Evolutionary conservation across 1,284 basidiomycete species (phyloP).

Genomic region (Leccinum pallidistipes): DNA sequence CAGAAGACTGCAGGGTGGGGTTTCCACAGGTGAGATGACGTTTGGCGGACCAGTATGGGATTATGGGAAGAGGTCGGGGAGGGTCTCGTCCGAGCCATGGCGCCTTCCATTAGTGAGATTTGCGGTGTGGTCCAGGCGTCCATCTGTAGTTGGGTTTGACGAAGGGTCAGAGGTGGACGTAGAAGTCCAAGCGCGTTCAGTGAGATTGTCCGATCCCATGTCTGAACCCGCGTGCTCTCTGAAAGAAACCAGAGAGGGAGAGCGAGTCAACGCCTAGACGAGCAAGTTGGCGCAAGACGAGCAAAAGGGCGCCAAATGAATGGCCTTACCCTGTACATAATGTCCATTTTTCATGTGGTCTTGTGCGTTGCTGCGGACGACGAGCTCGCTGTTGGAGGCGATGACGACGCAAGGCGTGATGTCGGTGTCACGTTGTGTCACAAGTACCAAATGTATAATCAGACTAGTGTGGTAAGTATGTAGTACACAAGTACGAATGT

Average conservation of each 20-base stretch:
- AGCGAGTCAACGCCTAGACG: slow-evolving; percentile 22
- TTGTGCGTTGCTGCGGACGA: slow-evolving; percentile 1
- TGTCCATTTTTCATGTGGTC: slow-evolving; percentile 33
- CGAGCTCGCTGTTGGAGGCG: slow-evolving; percentile 9
- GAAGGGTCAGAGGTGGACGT: slow-evolving; percentile 46
- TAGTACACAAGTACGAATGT: background rate
- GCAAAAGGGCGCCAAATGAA: background rate
- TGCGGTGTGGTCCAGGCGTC: slow-evolving; percentile 21
- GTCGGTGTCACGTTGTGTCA: slow-evolving; percentile 10
- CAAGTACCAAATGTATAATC: background rate
- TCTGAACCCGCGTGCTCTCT: slow-evolving; percentile 38
- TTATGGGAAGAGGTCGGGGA: slow-evolving; percentile 55
- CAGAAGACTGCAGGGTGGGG: slow-evolving; percentile 65
- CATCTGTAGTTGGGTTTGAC: slow-evolving; percentile 37
- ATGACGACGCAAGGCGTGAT: slow-evolving; percentile 15
- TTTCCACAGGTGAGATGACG: slow-evolving; percentile 88
- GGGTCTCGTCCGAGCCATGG: slow-evolving; percentile 40
- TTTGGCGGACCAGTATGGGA: slow-evolving; percentile 81
- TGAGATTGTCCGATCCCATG: slow-evolving; percentile 42
- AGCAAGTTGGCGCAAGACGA: slow-evolving; percentile 6
- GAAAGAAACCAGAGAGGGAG: slow-evolving; percentile 16
- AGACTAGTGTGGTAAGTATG: no score
- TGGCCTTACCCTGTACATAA: slow-evolving; percentile 24
- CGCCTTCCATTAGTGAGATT: slow-evolving; percentile 30
- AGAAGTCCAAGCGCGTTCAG: slow-evolving; percentile 46